Conservation (phyloP, 768 basidiomycete genomes). For the Chiua virens region DNA sequence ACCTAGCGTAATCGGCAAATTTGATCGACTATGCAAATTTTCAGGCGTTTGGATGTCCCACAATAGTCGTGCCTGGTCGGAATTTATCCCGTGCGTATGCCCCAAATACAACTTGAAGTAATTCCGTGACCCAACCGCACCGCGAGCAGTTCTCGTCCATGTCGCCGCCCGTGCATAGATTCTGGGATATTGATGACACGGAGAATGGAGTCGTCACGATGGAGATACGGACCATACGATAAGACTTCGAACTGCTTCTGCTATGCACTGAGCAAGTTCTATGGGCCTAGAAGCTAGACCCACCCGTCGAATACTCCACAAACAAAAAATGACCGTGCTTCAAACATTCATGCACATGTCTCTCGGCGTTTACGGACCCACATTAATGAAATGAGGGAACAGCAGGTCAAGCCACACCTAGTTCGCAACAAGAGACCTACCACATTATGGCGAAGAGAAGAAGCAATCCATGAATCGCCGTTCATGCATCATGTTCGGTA, state of each 20-base stretch:
- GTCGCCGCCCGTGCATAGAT: neutral
- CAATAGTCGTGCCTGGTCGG: too few relatives aligned
- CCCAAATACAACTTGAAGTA: too few relatives aligned
- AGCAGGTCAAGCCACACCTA: constrained; percentile 80
- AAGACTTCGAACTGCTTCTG: too few relatives aligned
- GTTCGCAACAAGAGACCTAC: constrained; percentile 38
- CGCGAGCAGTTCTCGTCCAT: too few relatives aligned
- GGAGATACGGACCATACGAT: constrained; percentile 47
- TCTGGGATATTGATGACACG: neutral
- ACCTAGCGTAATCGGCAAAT: too few relatives aligned
- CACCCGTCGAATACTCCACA: too few relatives aligned
- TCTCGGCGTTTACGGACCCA: constrained; percentile 17
- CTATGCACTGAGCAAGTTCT: too few relatives aligned
- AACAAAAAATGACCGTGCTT: constrained; percentile 66
- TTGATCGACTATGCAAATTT: too few relatives aligned
- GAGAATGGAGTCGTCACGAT: too few relatives aligned
- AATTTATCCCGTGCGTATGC: too few relatives aligned
- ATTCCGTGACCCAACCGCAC: neutral
- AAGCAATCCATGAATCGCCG: constrained; percentile 14
- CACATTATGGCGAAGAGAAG: constrained; percentile 3
- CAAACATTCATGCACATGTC: neutral
- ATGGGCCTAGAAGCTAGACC: too few relatives aligned
- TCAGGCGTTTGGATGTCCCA: too few relatives aligned
- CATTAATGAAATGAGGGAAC: constrained; percentile 73
- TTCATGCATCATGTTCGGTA: neutral